Base-by-base conservation (phyloP, 225 moss, liverwort and hornwort species). In the Sphagnum tenellum region DNA sequence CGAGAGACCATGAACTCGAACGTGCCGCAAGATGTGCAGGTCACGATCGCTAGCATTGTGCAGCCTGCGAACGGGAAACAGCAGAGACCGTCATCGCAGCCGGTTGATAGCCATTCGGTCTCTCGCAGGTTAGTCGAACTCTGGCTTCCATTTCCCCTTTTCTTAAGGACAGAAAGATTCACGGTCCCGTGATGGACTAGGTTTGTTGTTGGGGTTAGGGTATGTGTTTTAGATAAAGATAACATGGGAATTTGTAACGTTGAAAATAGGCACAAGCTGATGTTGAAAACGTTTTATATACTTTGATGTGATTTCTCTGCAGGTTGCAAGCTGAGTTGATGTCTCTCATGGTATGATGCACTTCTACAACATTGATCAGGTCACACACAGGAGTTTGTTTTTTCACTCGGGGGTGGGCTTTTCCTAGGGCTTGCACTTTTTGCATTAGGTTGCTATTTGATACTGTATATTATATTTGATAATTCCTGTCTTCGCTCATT, bases 261-360 rank as follows among this genome's bases (percentile, higher is more conserved):
- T 29, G 29, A 29, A 29, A 29, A 29, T 29, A 29, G 29, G 29
- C 29, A 29, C 29, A 29, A 29, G 29, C 29, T 29, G 29, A 29
- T 29, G 29, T 0, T 29, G 29, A 29, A 29, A 29, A 29, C 29
- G 29, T 29, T 29, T 29, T 29, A 29, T 29, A 29, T 1, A 29
- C 44, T 46, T 62, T 56, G 11, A 57, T 56, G 61, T 62, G 61
- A 58, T 8, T n/a, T 5, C 47, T 81, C 69, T 75, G 80, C 92
- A 96, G 95, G 73, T 87, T 96, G 53, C 95, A 96, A 66, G 86
- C 92, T 55, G 95, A 96, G 81, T 80, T 96, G 62, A 96, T 96
- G 95, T 92, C 95, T 9, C 95, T 96, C 12, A 96, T 96, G 95
- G 95, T 96, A 87, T 72, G 83, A 29, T 29, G 29, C 29, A 29